Conservation (phyloP, 2,329 filamentous ascomycete genomes). For the Fusarium tanahbumbuense region DNA sequence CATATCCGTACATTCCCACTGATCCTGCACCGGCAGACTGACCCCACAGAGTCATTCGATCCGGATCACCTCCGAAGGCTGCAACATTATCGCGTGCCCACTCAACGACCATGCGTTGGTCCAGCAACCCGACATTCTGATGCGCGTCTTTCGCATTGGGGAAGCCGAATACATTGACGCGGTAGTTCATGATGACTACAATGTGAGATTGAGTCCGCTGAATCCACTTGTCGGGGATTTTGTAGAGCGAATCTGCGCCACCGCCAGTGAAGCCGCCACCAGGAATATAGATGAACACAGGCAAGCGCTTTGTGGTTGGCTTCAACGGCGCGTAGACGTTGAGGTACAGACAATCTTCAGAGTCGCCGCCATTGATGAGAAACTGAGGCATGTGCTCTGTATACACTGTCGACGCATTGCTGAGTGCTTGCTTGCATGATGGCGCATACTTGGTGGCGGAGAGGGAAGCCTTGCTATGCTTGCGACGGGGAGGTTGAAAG, state of each 20-base stretch:
- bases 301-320: background rate
- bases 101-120: constrained; percentile 25
- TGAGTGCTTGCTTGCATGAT: constrained; percentile 17
- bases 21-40: constrained; percentile 21
- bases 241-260: constrained; percentile 12
- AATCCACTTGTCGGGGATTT: constrained; percentile 19
- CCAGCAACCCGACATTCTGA: constrained; percentile 7
- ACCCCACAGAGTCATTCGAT: constrained; percentile 11
- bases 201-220: constrained; percentile 19
- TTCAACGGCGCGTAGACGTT: constrained; percentile 11
- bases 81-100: constrained; percentile 11
- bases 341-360: constrained; percentile 21
- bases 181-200: constrained; percentile 19
- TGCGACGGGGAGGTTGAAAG: constrained; percentile 16
- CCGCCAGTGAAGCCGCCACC: constrained; percentile 14
- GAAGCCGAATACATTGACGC: constrained; percentile 19
- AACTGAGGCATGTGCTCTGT: constrained; percentile 17
- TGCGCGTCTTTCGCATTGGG: constrained; percentile 12
- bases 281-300: constrained; percentile 16
- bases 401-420: constrained; percentile 11
- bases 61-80: background rate
- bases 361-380: constrained; percentile 9
- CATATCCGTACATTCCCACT: constrained; percentile 22
- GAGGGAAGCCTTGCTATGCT: background rate
- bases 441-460: constrained; percentile 11